Evolutionary conservation across 2,329 filamentous ascomycete species (phyloP).

Genomic region (Ophiocordyceps camponoti-leonardi): DNA sequence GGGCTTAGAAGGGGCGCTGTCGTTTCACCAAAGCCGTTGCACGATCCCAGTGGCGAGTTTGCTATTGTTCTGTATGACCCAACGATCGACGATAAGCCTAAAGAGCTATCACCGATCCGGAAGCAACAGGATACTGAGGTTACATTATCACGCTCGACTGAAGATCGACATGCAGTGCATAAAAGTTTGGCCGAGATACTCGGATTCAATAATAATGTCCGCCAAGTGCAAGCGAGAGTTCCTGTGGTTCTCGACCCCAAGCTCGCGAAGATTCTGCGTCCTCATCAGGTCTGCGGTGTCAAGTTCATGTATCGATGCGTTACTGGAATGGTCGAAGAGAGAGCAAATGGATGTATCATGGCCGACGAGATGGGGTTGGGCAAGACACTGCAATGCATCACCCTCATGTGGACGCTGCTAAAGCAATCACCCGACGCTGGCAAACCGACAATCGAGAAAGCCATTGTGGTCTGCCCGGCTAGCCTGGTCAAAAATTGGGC

Average conservation of each 20-base stretch:
- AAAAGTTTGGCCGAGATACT: slow-evolving; percentile 92
- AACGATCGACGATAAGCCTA: slow-evolving; percentile 72
- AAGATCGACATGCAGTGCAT: slow-evolving; percentile 73
- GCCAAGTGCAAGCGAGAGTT: slow-evolving; percentile 66
- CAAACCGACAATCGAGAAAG: slow-evolving; percentile 85
- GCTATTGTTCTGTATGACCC: slow-evolving; percentile 93
- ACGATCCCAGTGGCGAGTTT: slow-evolving; percentile 91
- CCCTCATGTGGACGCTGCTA: slow-evolving; percentile 87
- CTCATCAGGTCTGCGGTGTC: slow-evolving; percentile 95
- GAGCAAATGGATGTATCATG: slow-evolving; percentile 97
- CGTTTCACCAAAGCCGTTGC: slow-evolving; percentile 76
- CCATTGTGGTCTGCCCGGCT: slow-evolving; percentile 89
- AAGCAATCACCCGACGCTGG: slow-evolving; percentile 96
- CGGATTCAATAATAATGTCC: slow-evolving; percentile 81
- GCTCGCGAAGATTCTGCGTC: slow-evolving; percentile 75
- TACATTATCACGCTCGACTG: slow-evolving; percentile 24
- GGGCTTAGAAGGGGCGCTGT: slow-evolving; percentile 71
- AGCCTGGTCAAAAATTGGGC: slow-evolving; percentile 97
- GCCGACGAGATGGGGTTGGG: slow-evolving; percentile 97
- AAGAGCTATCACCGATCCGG: slow-evolving; percentile 18
- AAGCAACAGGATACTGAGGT: slow-evolving; percentile 13
- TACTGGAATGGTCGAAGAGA: slow-evolving; percentile 85
- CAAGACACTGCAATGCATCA: slow-evolving; percentile 94
- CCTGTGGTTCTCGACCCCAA: slow-evolving; percentile 91
- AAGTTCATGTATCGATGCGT: slow-evolving; percentile 94